phyloP scores from a whole-genome alignment of 345 rosid species.

The Ceriops decandra region DNA sequence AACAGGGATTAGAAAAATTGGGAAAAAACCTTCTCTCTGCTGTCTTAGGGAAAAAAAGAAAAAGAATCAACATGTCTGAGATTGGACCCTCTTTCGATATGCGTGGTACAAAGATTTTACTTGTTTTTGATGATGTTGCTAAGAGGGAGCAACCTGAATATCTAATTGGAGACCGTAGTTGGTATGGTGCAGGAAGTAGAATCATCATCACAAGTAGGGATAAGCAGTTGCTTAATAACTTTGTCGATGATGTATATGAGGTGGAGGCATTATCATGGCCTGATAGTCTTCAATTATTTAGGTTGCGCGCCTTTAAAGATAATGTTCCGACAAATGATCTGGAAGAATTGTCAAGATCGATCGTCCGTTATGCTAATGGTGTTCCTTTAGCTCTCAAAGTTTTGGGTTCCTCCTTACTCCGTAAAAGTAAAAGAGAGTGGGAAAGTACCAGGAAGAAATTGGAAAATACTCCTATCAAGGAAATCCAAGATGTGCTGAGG shows the following conservation, averaged over 20 bases:
- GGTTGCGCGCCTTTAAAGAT: neutral
- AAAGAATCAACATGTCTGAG: neutral
- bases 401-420: neutral
- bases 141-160: neutral
- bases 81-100: neutral
- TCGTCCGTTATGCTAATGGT: neutral
- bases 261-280: neutral
- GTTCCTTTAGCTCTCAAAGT: constrained; percentile 14
- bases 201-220: neutral
- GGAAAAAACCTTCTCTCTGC: neutral
- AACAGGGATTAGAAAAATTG: neutral
- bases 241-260: neutral
- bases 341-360: neutral
- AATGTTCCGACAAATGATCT: neutral
- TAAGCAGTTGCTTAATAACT: neutral
- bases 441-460: neutral
- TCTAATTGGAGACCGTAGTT: neutral
- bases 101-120: neutral
- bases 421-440: neutral
- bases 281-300: neutral
- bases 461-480: neutral
- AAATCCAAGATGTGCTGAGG: constrained; percentile 3
- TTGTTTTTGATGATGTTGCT: constrained; percentile 4
- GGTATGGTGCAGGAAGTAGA: constrained; percentile 4
- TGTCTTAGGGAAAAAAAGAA: neutral